These are phyloP conservation scores for Trametes gibbosa DNA, from an alignment of 768 basidiomycete species.

Conservation along the genomic window DNA sequence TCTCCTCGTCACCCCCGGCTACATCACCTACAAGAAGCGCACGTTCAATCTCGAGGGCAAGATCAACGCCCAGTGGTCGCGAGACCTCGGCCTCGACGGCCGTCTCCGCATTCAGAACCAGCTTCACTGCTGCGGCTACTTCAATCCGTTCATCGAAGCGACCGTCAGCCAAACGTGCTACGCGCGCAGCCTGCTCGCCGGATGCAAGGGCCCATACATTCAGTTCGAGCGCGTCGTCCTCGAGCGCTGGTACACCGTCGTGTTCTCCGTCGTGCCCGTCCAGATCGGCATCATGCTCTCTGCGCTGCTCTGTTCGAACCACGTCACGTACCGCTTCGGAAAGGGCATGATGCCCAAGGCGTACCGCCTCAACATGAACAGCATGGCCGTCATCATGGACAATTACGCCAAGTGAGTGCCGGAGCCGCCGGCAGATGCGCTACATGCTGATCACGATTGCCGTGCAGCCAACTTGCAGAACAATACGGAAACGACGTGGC, in stretches of 20 bases:
- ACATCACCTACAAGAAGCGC: constrained; percentile 70
- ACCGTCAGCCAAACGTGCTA: constrained; percentile 75
- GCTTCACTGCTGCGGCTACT: constrained; percentile 80
- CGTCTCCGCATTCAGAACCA: constrained; percentile 71
- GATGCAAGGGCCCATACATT: constrained; percentile 68
- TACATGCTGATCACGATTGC: constrained; percentile 3
- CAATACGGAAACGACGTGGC: constrained; percentile 69
- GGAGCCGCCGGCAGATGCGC: background rate
- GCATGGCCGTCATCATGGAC: constrained; percentile 83
- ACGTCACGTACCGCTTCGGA: constrained; percentile 83
- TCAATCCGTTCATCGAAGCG: constrained; percentile 76
- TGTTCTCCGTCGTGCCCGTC: constrained; percentile 65
- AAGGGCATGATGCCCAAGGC: constrained; percentile 88
- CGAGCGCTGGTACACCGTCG: constrained; percentile 59
- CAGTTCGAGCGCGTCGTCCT: constrained; percentile 55
- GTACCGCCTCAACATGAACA: constrained; percentile 69
- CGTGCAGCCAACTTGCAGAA: constrained; percentile 63
- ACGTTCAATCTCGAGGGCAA: constrained; percentile 83
- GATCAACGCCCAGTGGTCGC: constrained; percentile 75
- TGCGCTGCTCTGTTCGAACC: constrained; percentile 72
- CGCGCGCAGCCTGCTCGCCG: constrained; percentile 64
- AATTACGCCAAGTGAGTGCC: constrained; percentile 67
- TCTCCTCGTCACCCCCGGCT: constrained; percentile 71
- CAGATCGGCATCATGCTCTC: constrained; percentile 64
- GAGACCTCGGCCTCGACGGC: constrained; percentile 53